phyloP scores from a whole-genome alignment of 2,329 filamentous ascomycete species.

The Arthroderma uncinatum region DNA sequence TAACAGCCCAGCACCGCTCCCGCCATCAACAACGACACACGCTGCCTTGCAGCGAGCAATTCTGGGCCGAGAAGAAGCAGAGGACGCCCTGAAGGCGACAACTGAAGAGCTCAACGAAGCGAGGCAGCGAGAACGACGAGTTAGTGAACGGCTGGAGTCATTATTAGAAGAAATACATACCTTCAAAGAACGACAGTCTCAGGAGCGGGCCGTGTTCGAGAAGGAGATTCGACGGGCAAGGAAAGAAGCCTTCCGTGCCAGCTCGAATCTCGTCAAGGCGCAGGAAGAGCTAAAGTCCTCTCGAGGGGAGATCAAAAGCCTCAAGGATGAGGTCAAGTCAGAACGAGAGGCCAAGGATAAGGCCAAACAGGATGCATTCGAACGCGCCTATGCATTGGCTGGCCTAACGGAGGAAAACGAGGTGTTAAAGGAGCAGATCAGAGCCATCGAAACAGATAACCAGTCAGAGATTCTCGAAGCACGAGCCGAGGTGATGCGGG shows the following conservation, averaged over 20 bases:
- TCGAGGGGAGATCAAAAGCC: constrained; percentile 36
- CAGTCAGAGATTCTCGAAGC: constrained; percentile 25
- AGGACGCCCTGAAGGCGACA: constrained; percentile 27
- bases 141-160: constrained; percentile 36
- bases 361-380: constrained; percentile 38
- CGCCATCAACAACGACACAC: constrained; percentile 28
- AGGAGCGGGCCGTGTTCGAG: constrained; percentile 42
- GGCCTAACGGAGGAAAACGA: constrained; percentile 37
- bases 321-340: constrained; percentile 43
- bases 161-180: constrained; percentile 43
- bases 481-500: constrained; percentile 22
- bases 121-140: constrained; percentile 33
- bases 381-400: constrained; percentile 37
- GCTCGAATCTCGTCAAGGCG: constrained; percentile 43
- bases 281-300: constrained; percentile 41
- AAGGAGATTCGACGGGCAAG: constrained; percentile 46
- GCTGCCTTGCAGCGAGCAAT: constrained; percentile 37
- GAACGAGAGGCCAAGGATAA: constrained; percentile 39
- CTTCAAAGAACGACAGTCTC: constrained; percentile 40
- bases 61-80: constrained; percentile 38
- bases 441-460: constrained; percentile 29
- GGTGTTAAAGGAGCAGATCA: constrained; percentile 32
- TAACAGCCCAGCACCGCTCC: constrained; percentile 22
- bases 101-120: constrained; percentile 32
- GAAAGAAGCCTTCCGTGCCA: constrained; percentile 49